Evolutionary conservation across 2,329 filamentous ascomycete species (phyloP), one percentile per base, ranked within the genome.

Genomic region (Sporothrix phasma): DNA sequence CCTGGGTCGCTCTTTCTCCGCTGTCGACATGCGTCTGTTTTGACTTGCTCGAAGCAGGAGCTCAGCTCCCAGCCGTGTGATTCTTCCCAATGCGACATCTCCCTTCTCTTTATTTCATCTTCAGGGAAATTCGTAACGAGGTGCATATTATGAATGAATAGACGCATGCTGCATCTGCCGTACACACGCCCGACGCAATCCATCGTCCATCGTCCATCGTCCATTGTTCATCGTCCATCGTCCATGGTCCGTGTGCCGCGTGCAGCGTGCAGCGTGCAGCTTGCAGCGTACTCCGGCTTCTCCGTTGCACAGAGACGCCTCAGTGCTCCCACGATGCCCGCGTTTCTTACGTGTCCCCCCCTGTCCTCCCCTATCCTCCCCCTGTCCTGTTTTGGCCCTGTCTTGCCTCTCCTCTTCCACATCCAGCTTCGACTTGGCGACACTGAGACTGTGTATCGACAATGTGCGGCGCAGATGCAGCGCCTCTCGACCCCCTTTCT

Each of bases 221-320:
- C n/a, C n/a, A n/a, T n/a, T n/a, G n/a, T n/a, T n/a, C n/a, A n/a
- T n/a, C n/a, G n/a, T n/a, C n/a, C n/a, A n/a, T n/a, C n/a, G n/a
- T n/a, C n/a, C n/a, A n/a, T n/a, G n/a, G n/a, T n/a, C n/a, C n/a
- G n/a, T n/a, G n/a, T n/a, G n/a, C n/a, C n/a, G n/a, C n/a, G n/a
- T n/a, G n/a, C n/a, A n/a, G n/a, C n/a, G n/a, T n/a, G n/a, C n/a
- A n/a, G n/a, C n/a, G n/a, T n/a, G n/a, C n/a, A n/a, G n/a, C n/a
- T n/a, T 60, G 62, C 58, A 61, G 49, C 46, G 31, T 58, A 49
- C 47, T 10, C 37, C 63, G 49, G 59, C 31, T 62, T 49, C 43
- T 61, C 13, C 63, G 49, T 62, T 19, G 49, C 15, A 65, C 59
- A 62, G 24, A 22, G 19, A 17, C 46, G 59, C 45, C 45, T 39